Percentiles rank a stretch among this genome's conserved stretches.
These are phyloP conservation scores for Candida frijolesensis DNA, from an alignment of 1,139 yeast species.

Conservation along the genomic window DNA sequence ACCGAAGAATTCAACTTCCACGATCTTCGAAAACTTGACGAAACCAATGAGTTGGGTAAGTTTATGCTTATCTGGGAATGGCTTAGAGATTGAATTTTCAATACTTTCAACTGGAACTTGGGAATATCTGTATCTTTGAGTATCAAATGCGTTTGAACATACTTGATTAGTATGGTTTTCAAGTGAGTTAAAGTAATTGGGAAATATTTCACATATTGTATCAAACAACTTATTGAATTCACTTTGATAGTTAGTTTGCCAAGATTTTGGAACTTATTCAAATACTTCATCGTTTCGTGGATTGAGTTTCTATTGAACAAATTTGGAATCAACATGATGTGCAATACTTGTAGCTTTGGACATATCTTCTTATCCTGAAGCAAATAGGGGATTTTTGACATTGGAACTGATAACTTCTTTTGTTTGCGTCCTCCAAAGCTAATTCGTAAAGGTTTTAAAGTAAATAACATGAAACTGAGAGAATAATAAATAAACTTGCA, in stretches of 20 bases:
- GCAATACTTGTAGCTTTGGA: background rate
- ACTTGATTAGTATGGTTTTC: conserved; percentile 6
- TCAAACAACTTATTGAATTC: conserved; percentile 2
- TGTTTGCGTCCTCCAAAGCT: background rate
- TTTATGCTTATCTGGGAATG: conserved; percentile 2
- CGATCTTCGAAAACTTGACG: background rate
- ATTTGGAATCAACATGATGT: background rate
- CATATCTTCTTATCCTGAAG: background rate
- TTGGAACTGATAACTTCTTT: background rate
- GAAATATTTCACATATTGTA: conserved; percentile 3
- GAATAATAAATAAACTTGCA: conserved; percentile 17
- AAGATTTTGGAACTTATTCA: conserved; percentile 6
- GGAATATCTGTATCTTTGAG: background rate
- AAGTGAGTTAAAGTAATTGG: conserved; percentile 12
- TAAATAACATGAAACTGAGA: conserved; percentile 17
- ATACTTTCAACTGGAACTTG: conserved; percentile 6
- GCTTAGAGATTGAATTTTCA: conserved; percentile 9
- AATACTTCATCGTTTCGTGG: background rate
- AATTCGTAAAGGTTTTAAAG: conserved; percentile 16
- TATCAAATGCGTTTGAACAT: background rate
- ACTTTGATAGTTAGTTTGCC: conserved; percentile 1
- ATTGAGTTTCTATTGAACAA: background rate
- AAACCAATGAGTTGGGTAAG: background rate
- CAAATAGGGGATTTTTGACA: background rate
- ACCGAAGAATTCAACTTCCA: background rate